Percentiles rank a stretch among this genome's conserved stretches.
phyloP scores from a whole-genome alignment of 352 stramenopile genomes.

The Phytophthora sp. region DNA sequence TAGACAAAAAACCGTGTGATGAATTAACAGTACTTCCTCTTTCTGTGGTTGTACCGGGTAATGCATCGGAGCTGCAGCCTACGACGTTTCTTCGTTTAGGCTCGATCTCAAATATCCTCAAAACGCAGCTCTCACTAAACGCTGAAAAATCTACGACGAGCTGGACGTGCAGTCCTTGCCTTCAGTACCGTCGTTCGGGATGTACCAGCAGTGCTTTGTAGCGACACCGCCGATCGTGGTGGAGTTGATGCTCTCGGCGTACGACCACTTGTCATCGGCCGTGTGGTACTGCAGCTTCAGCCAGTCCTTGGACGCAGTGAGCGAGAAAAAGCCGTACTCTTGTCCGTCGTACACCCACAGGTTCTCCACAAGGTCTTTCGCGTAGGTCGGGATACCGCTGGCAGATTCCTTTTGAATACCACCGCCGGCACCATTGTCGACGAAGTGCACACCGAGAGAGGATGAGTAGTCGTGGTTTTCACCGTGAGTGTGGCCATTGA shows the following conservation, averaged over 20 bases:
- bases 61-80: not conserved
- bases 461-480: slow-evolving; percentile 68
- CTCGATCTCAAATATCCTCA: too few relatives aligned
- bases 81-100: not conserved
- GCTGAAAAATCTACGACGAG: slow-evolving; percentile 11
- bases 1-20: too few relatives aligned
- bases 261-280: slow-evolving; percentile 59
- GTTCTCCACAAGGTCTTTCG: slow-evolving; percentile 53
- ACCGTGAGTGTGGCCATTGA: slow-evolving; percentile 63
- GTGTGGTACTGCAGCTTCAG: slow-evolving; percentile 73
- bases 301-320: slow-evolving; percentile 61
- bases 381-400: slow-evolving; percentile 65
- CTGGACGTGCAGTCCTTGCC: slow-evolving; percentile 32
- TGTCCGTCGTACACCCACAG: slow-evolving; percentile 61
- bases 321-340: slow-evolving; percentile 71
- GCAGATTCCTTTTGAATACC: slow-evolving; percentile 74
- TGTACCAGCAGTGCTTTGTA: slow-evolving; percentile 75
- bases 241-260: slow-evolving; percentile 47
- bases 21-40: too few relatives aligned
- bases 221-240: slow-evolving; percentile 50
- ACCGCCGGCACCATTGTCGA: slow-evolving; percentile 72
- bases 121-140: slow-evolving; percentile 1
- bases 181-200: slow-evolving; percentile 50
- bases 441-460: slow-evolving; percentile 61
- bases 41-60: too few relatives aligned